Evolutionary conservation across 2,329 filamentous ascomycete genomes (phyloP).

Genomic region (Trichoderma sp.): DNA sequence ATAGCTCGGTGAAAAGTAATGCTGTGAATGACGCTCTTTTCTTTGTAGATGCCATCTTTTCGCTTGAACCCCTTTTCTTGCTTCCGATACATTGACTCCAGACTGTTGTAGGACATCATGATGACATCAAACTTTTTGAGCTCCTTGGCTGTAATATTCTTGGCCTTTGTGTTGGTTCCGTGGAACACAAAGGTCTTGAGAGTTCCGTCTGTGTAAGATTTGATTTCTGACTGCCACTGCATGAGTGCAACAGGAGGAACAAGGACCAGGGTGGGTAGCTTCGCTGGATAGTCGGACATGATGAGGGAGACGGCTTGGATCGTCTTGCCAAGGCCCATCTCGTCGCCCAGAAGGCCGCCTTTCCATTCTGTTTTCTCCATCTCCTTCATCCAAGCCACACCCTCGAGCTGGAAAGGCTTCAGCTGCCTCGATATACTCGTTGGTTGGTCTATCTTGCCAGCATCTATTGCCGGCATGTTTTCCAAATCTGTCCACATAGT

Average conservation of each 20-base stretch:
- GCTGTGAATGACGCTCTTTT: slow-evolving; percentile 77
- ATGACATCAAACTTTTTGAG: slow-evolving; percentile 87
- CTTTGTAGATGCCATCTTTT: slow-evolving; percentile 78
- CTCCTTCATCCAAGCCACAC: slow-evolving; percentile 88
- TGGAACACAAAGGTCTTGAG: slow-evolving; percentile 92
- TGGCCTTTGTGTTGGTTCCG: slow-evolving; percentile 81
- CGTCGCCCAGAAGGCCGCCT: slow-evolving; percentile 89
- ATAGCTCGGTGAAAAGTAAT: slow-evolving; percentile 90
- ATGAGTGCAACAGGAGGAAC: slow-evolving; percentile 93
- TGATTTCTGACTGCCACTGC: slow-evolving; percentile 89
- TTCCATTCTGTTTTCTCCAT: slow-evolving; percentile 87
- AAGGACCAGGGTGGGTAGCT: slow-evolving; percentile 80
- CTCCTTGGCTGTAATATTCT: slow-evolving; percentile 73
- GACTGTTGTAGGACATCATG: slow-evolving; percentile 92
- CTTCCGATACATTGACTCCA: slow-evolving; percentile 91
- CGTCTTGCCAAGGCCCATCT: slow-evolving; percentile 99
- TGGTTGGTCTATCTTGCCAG: slow-evolving; percentile 56
- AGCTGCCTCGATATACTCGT: slow-evolving; percentile 77
- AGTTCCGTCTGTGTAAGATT: slow-evolving; percentile 80
- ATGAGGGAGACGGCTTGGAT: slow-evolving; percentile 97
- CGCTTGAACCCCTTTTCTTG: slow-evolving; percentile 89
- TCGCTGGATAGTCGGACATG: slow-evolving; percentile 94
- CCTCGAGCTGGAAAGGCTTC: slow-evolving; percentile 93
- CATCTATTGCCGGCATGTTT: slow-evolving; percentile 67
- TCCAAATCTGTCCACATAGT: slow-evolving; percentile 85